phyloP scores from a whole-genome alignment of 2,329 filamentous ascomycete genomes.

The Trichoderma pleuroti region DNA sequence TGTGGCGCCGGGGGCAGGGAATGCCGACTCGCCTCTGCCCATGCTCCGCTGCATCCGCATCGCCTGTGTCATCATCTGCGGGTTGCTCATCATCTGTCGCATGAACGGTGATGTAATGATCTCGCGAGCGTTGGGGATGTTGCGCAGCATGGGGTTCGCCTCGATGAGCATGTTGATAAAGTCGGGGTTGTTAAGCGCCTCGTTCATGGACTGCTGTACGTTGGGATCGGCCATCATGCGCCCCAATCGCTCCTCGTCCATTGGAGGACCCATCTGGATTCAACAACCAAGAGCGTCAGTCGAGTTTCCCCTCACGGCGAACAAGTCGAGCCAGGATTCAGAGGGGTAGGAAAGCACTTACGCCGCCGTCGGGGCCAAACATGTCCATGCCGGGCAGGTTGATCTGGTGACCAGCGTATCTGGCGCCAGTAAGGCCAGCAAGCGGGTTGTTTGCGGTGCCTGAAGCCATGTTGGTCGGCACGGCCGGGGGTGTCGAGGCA shows the following conservation, averaged over 20 bases:
- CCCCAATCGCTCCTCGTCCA: constrained; percentile 75
- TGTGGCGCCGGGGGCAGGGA: constrained; percentile 88
- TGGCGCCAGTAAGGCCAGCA: constrained; percentile 83
- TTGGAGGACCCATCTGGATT: constrained; percentile 79
- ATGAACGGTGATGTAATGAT: constrained; percentile 87
- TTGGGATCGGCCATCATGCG: constrained; percentile 86
- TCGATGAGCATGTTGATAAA: constrained; percentile 95
- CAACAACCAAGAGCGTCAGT: neutral
- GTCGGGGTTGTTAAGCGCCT: constrained; percentile 91
- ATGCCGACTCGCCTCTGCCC: constrained; percentile 56
- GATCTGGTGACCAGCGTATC: constrained; percentile 82
- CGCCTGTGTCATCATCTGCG: constrained; percentile 76
- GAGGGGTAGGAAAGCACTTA: constrained; percentile 48
- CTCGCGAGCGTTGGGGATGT: constrained; percentile 72
- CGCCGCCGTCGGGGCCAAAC: constrained; percentile 92
- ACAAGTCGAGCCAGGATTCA: neutral
- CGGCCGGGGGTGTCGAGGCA: constrained; percentile 43
- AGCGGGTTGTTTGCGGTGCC: constrained; percentile 85
- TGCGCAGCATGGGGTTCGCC: constrained; percentile 77
- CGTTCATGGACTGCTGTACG: constrained; percentile 83
- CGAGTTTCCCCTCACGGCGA: neutral
- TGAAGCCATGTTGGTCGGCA: constrained; percentile 73
- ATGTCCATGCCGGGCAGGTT: constrained; percentile 81
- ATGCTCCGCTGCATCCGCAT: constrained; percentile 76
- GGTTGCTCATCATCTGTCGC: constrained; percentile 89